phyloP scores from a whole-genome alignment of 225 moss, liverwort and hornwort genomes.

The Straminergon stramineum region DNA sequence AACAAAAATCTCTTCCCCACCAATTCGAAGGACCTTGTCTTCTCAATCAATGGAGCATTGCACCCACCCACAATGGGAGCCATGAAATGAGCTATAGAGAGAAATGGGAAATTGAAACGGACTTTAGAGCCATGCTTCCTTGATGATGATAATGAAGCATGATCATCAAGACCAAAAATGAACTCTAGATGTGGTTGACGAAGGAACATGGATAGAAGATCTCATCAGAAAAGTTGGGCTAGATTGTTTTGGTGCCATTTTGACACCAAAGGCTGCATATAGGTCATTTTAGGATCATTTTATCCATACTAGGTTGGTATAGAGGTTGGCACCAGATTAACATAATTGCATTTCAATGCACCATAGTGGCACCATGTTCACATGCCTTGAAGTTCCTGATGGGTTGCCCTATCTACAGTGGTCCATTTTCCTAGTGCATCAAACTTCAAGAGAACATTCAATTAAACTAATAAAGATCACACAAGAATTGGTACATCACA shows the following conservation, averaged over 20 bases:
- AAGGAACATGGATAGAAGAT: conserved; percentile 91
- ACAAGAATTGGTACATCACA: not conserved
- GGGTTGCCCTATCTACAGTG: conserved; percentile 66
- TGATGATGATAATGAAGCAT: conserved; percentile 96
- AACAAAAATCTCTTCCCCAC: conserved; percentile 65
- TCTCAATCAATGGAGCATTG: no score
- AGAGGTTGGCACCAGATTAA: no score
- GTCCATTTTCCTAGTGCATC: not conserved
- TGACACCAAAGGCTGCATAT: no score
- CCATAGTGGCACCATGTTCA: no score
- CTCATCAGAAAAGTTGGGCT: no score
- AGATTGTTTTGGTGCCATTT: no score
- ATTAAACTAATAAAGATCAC: not conserved
- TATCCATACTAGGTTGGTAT: no score
- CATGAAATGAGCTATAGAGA: no score
- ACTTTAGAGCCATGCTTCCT: not conserved
- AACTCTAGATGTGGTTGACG: conserved; percentile 82
- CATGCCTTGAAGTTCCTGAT: no score
- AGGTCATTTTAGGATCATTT: no score
- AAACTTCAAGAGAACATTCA: not conserved
- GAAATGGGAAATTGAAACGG: not conserved
- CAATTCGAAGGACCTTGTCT: conserved; percentile 45
- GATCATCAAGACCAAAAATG: conserved; percentile 58
- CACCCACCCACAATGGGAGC: no score
- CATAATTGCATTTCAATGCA: no score